Evolutionary conservation across 495 filamentous ascomycete species (phyloP).

Genomic region (Neurospora sublineolata): DNA sequence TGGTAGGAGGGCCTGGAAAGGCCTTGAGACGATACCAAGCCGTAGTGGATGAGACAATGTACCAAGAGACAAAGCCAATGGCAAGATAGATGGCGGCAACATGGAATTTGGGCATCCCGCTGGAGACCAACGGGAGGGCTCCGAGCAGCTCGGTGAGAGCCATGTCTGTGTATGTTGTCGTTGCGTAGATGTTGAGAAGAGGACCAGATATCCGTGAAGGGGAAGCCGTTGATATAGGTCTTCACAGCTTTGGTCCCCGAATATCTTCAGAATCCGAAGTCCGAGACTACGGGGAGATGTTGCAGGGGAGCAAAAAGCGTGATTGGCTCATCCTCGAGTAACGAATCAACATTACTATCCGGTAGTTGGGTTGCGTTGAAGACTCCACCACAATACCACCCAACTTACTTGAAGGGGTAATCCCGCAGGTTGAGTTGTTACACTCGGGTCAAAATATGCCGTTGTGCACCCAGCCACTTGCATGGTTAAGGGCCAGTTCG

Average conservation of each 20-base stretch:
- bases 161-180: background rate
- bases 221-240: background rate
- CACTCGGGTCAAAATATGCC: background rate
- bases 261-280: no score
- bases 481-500: no score
- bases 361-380: background rate
- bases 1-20: constrained; percentile 13
- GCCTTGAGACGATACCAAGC: constrained; percentile 13
- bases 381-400: background rate
- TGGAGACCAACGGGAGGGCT: background rate
- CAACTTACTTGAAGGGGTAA: background rate
- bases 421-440: no score
- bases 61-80: constrained; percentile 1
- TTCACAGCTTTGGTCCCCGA: background rate
- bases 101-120: background rate
- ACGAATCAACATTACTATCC: no score
- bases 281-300: no score
- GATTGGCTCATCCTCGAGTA: background rate
- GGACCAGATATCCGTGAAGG: background rate
- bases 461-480: no score
- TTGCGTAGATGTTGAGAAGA: background rate
- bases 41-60: background rate
- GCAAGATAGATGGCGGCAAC: background rate
- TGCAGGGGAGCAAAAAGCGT: background rate
- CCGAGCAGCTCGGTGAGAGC: background rate